phyloP scores from a whole-genome alignment of 345 rosid genomes.

The Lepidium africanum region DNA sequence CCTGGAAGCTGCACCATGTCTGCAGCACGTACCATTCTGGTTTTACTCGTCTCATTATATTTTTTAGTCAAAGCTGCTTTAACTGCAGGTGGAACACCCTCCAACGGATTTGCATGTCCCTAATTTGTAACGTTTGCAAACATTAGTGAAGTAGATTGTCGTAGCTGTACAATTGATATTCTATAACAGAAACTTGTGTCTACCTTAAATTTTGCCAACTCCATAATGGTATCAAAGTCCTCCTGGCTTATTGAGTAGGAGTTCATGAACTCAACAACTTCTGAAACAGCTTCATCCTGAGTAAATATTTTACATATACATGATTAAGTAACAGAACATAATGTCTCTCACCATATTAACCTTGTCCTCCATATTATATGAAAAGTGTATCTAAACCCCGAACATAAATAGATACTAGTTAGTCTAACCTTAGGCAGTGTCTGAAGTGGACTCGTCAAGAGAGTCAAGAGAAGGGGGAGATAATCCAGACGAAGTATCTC shows the following conservation, averaged over 20 bases:
- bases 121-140: slow-evolving; percentile 23
- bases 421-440: slow-evolving; percentile 64
- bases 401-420: neutral
- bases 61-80: slow-evolving; percentile 88
- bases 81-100: slow-evolving; percentile 72
- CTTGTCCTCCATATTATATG: neutral
- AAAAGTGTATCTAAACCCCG: neutral
- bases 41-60: slow-evolving; percentile 66
- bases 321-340: too few species aligned
- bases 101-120: slow-evolving; percentile 77
- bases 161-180: neutral
- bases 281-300: slow-evolving; percentile 86
- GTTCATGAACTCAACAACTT: slow-evolving; percentile 89
- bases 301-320: slow-evolving; percentile 10
- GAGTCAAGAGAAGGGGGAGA: slow-evolving; percentile 55
- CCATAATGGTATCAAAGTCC: slow-evolving; percentile 71
- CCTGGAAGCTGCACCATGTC: slow-evolving; percentile 85
- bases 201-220: slow-evolving; percentile 82
- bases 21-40: slow-evolving; percentile 74
- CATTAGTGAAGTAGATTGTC: neutral
- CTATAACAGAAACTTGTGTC: neutral
- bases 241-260: slow-evolving; percentile 83
- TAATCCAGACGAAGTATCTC: slow-evolving; percentile 74
- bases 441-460: slow-evolving; percentile 74
- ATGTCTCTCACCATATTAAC: neutral